Conservation (phyloP, 306 rosid species). For the Cucurbita maxima region DNA sequence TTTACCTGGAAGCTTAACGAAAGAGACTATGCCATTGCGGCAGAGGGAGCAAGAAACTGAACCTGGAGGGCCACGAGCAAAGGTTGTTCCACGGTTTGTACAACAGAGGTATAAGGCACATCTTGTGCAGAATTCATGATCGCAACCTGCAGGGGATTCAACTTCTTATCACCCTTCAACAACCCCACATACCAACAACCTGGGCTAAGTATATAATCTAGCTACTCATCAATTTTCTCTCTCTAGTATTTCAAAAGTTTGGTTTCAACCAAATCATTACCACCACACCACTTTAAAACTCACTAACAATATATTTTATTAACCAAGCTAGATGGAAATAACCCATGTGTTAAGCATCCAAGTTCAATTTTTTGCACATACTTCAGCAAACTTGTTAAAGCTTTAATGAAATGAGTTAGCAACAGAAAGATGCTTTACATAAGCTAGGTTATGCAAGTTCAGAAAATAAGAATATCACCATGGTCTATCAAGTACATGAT, state of each 20-base stretch:
- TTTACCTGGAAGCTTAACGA: conserved; percentile 46
- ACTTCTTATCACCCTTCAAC: too few species aligned
- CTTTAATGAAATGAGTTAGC: background rate
- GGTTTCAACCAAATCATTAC: too few species aligned
- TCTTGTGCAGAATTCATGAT: too few species aligned
- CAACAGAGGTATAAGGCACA: too few species aligned
- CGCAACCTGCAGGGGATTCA: too few species aligned
- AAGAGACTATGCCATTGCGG: conserved; percentile 72
- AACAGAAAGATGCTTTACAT: background rate
- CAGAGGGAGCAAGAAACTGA: conserved; percentile 93
- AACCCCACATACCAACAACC: too few species aligned
- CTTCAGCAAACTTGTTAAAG: background rate
- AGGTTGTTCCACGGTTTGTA: conserved; percentile 30
- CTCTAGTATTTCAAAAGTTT: too few species aligned
- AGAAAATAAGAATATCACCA: background rate
- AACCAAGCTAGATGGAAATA: too few species aligned
- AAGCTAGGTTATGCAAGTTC: background rate
- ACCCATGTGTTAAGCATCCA: background rate
- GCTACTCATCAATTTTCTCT: too few species aligned
- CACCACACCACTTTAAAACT: too few species aligned
- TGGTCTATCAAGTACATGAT: conserved; percentile 6
- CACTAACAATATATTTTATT: too few species aligned
- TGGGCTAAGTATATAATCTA: too few species aligned
- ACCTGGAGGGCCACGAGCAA: conserved; percentile 49
- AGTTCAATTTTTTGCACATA: background rate